Evolutionary conservation across 345 rosid species (phyloP).

Genomic region (Eucalyptus melliodora): DNA sequence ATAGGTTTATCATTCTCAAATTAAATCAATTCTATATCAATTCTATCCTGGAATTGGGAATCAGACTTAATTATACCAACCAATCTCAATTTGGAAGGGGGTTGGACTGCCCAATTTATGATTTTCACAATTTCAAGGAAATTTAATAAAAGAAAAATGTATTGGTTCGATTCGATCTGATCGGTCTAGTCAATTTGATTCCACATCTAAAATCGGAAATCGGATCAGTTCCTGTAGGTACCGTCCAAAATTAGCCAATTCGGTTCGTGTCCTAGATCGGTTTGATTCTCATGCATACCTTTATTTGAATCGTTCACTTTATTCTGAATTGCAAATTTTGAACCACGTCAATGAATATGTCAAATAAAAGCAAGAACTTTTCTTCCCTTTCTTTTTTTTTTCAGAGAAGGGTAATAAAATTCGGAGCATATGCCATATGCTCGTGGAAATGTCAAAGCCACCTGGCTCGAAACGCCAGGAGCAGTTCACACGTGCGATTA

Average conservation of each 20-base stretch:
- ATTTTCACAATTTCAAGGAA: too few species aligned
- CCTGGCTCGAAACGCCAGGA: background rate
- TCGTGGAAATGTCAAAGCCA: background rate
- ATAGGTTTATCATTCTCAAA: background rate
- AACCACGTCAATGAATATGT: background rate
- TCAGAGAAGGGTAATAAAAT: background rate
- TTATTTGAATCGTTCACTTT: too few species aligned
- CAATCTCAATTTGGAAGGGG: too few species aligned
- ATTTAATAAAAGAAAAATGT: too few species aligned
- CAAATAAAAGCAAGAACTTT: background rate
- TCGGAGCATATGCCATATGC: background rate
- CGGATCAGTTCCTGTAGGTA: rapidly evolving
- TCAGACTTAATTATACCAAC: rapidly evolving
- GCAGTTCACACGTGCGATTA: background rate
- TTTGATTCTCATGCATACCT: rapidly evolving
- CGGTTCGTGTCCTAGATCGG: rapidly evolving
- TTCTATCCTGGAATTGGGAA: rapidly evolving
- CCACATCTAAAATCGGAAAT: background rate
- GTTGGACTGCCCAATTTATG: too few species aligned
- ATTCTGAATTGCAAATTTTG: background rate
- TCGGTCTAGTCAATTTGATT: background rate
- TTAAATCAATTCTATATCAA: too few species aligned
- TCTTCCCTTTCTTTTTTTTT: background rate
- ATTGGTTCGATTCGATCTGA: rapidly evolving
- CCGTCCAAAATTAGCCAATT: too few species aligned